Conservation (phyloP, 2,329 filamentous ascomycete species). For the Aureobasidium uvarum region DNA sequence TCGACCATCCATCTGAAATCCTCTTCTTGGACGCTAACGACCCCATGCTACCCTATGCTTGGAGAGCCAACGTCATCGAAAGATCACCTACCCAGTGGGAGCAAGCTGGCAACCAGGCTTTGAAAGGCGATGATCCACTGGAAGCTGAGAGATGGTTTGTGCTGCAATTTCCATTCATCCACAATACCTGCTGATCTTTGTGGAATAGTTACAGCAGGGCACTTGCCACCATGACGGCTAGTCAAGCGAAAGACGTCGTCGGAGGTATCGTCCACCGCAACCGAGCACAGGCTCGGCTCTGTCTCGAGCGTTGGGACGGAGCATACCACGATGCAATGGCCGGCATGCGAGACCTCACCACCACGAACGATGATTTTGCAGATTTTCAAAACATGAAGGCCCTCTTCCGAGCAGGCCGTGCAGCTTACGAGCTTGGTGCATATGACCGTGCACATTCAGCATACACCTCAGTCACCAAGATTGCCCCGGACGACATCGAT, state of each 20-base stretch:
- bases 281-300: conserved; percentile 5
- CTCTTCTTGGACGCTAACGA: conserved; percentile 7
- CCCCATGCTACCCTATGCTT: not conserved
- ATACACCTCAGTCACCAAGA: not conserved
- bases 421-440: conserved; percentile 11
- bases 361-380: not conserved
- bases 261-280: conserved; percentile 6
- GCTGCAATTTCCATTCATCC: no score
- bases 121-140: not conserved
- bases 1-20: conserved; percentile 18
- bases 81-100: conserved; percentile 1
- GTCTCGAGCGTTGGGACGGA: conserved; percentile 3
- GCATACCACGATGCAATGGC: conserved; percentile 7
- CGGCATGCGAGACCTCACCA: not conserved
- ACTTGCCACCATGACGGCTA: conserved; percentile 8
- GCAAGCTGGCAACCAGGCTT: conserved; percentile 9
- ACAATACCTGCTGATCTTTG: not conserved
- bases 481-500: not conserved
- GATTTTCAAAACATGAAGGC: conserved; percentile 2
- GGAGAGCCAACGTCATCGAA: not conserved
- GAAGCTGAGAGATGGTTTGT: conserved; percentile 19
- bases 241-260: not conserved
- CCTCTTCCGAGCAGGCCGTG: conserved; percentile 8
- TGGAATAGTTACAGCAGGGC: not conserved
- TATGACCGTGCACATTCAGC: not conserved